A percentile compares a stretch with the other conserved stretches of the same genome.
These are phyloP conservation scores for Fusarium hainanense DNA, from an alignment of 2,329 filamentous ascomycete genomes.

Conservation along the genomic window DNA sequence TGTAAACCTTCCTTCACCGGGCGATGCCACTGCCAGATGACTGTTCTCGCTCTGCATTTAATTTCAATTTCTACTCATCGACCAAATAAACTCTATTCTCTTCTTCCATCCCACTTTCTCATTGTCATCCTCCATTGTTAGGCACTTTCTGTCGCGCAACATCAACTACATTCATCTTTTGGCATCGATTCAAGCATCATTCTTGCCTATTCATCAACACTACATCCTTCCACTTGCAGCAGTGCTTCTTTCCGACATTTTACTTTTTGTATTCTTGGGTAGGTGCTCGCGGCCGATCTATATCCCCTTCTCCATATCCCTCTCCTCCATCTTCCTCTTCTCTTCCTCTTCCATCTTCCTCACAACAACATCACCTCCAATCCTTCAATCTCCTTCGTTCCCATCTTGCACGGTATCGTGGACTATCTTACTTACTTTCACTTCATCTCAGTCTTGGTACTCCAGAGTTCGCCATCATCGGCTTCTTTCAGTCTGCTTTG, in stretches of 20 bases:
- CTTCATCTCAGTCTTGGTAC: slow-evolving; percentile 67
- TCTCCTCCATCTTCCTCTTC: slow-evolving; percentile 10
- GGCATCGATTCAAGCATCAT: slow-evolving; percentile 34
- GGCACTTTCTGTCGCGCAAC: slow-evolving; percentile 15
- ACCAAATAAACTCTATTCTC: slow-evolving; percentile 2
- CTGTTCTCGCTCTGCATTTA: neutral
- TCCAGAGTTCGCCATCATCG: slow-evolving; percentile 56
- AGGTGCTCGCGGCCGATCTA: slow-evolving; percentile 26
- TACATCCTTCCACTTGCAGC: slow-evolving; percentile 24
- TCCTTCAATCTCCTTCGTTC: slow-evolving; percentile 51
- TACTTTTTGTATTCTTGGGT: slow-evolving; percentile 38
- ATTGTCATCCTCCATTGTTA: neutral
- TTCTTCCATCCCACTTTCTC: slow-evolving; percentile 28
- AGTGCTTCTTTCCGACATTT: slow-evolving; percentile 34
- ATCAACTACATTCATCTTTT: slow-evolving; percentile 19
- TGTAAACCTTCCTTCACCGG: neutral
- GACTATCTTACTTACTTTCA: slow-evolving; percentile 69
- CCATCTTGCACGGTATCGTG: slow-evolving; percentile 70
- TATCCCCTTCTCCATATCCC: neutral
- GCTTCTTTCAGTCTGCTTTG: slow-evolving; percentile 46
- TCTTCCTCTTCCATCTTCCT: slow-evolving; percentile 43
- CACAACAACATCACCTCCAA: slow-evolving; percentile 63
- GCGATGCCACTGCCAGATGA: neutral
- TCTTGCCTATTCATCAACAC: slow-evolving; percentile 31
- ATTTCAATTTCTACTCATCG: slow-evolving; percentile 8